Evolutionary conservation across 2,329 filamentous ascomycete species (phyloP), one percentile per base, ranked within the genome.

Genomic region (Colletotrichum sansevieriae): DNA sequence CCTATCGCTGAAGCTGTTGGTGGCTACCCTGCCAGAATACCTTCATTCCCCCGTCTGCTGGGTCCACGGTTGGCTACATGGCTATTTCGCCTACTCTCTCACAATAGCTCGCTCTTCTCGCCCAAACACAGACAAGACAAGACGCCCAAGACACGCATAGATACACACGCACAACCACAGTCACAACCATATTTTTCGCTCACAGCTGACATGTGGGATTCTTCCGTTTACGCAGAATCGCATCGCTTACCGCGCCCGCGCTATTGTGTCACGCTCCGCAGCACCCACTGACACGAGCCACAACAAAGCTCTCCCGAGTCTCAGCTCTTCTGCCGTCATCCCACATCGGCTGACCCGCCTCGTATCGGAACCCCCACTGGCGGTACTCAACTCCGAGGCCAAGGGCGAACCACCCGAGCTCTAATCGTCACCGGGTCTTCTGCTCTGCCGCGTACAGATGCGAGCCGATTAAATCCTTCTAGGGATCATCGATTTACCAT

Each of bases 401-500:
- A 70, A 55, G 46, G 29, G 39, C 22, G 37, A 46, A 63, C n/a
- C 56, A 39, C n/a, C 15, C 52, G 29, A 37, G 41, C 37, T n/a
- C 46, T 63, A 51, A 43, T 58, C 51, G n/a, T 59, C 12, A 62
- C 57, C 47, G 41, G 29, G 39, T 55, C 15, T 35, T 9, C 10
- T 52, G 29, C 47, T 41, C 39, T 47, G 37, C 49, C 49, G 62
- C 62, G 54, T 59, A 41, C 65, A 59, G 35, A 47, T 43, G 49
- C 62, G 55, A 49, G 52, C n/a, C 56, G 56, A 49, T 55, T 55
- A 52, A 54, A 55, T 61, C 49, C 66, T 55, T 15, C 15, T 37
- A 35, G 62, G 65, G 60, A 70, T 37, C 49, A 37, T 56, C 49
- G 73, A 62, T 71, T 70, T 70, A 59, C 72, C 75, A 71, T 73